A percentile compares a stretch with the other conserved stretches of the same genome.
phyloP scores from a whole-genome alignment of 305 asterid species.

The Salvia sclarea region DNA sequence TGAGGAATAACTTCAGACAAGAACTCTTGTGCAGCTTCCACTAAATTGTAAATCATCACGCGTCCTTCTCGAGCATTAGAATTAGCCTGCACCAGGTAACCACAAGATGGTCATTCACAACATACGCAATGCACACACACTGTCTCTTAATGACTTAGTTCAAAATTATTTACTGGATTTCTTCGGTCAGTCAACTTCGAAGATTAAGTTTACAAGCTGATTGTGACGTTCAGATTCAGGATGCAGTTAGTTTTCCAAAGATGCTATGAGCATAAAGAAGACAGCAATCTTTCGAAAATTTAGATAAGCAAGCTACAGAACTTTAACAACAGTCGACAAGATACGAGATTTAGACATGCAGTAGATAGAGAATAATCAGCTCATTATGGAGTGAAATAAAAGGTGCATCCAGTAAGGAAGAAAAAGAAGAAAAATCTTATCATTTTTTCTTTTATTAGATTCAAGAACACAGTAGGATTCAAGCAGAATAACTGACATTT shows the following conservation, averaged over 20 bases:
- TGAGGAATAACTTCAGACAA: constrained; percentile 87
- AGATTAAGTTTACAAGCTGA: constrained; percentile 9
- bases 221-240: background rate
- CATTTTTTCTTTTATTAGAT: background rate
- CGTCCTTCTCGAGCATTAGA: constrained; percentile 98
- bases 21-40: constrained; percentile 99
- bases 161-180: constrained; percentile 5
- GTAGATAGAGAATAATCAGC: background rate
- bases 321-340: background rate
- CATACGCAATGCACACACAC: background rate
- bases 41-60: constrained; percentile 95
- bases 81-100: constrained; percentile 64
- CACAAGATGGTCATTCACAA: constrained; percentile 9
- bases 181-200: constrained; percentile 13
- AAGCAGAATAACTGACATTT: background rate
- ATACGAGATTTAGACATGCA: background rate
- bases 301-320: background rate
- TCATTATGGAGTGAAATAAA: background rate
- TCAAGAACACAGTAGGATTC: background rate
- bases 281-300: background rate
- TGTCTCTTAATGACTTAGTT: constrained; percentile 21
- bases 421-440: background rate
- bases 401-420: background rate
- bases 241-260: background rate
- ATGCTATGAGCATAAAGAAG: background rate